Evolutionary conservation across 805 yeast species (phyloP), one percentile per base, ranked within the genome.

Genomic region (Candida sphagnicola): DNA sequence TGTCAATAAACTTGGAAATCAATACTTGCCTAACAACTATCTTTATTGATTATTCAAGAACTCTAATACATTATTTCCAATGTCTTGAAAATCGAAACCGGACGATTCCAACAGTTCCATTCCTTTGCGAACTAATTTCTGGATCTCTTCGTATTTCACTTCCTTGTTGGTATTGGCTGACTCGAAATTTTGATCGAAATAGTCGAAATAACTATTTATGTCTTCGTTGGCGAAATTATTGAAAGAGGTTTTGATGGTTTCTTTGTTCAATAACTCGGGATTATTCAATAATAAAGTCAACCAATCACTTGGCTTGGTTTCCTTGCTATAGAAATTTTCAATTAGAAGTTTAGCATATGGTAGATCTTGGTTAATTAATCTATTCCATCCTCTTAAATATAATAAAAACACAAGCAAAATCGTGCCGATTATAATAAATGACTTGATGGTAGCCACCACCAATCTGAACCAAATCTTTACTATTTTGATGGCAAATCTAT

Each of bases 401-500:
- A 57, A 34, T 14, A 48, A 28, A 15, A 49, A 39, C 4, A 44
- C 44, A 6, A 50, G 12, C 19, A 39, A 13, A 8, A 56, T 23
- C 21, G 53, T 25, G 1, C 45, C 26, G 28, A 56, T 17, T 3
- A 46, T 34, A 4, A 53, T 31, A n/a, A 48, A 31, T 2, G 50
- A 32, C 40, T 56, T 59, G 16, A 56, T n/a, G 14, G 45, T 35
- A 6, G 46, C 31, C n/a, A 55, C 34, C 6, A 57, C 31, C 28
- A 56, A 32, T 3, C 38, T 29, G n/a, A 53, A 16, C 61, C 62
- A 56, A 41, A 57, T 39, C 35, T 36, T 40, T 6, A 57, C 17
- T 11, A 56, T 37, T 8, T 46, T 33, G 5, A 45, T 24, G 6
- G 47, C 17, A 15, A 49, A 19, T 37, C 37, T 48, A 41, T 54